A percentile compares a stretch with the other conserved stretches of the same genome.
Conservation (phyloP, 345 rosid species). For the Kandelia obovata region DNA sequence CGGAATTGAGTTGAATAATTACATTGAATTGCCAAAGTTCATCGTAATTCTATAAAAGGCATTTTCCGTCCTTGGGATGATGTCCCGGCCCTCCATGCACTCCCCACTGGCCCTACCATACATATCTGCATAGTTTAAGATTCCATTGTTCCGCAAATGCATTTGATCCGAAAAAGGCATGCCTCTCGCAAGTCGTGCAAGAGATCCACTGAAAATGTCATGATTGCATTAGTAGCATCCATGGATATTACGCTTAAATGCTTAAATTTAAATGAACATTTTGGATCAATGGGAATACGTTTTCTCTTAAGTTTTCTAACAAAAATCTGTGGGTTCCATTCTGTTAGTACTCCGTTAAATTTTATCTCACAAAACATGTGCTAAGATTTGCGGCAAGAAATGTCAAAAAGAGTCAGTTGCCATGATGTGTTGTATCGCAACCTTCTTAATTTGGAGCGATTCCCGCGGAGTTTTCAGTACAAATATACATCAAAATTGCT, state of each 20-base stretch:
- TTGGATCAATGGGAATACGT: neutral
- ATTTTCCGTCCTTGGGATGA: constrained; percentile 30
- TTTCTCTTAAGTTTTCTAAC: neutral
- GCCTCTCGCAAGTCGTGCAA: neutral
- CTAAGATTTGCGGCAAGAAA: no score
- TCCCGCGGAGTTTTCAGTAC: no score
- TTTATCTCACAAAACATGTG: no score
- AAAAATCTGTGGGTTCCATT: neutral
- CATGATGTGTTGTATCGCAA: no score
- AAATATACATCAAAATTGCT: no score
- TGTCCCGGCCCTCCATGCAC: constrained; percentile 12
- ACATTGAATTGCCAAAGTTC: neutral
- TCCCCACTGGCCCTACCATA: neutral
- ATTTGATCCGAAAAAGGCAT: neutral
- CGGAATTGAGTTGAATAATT: no score
- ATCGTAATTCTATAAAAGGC: constrained; percentile 16
- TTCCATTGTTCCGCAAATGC: constrained; percentile 14
- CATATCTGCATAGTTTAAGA: constrained; percentile 1
- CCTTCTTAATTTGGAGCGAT: no score
- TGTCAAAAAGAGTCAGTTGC: no score
- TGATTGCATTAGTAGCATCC: neutral
- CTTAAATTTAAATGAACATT: neutral
- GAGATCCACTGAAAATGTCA: neutral
- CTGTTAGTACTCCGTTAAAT: neutral
- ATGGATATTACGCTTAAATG: no score